Conservation (phyloP, 176 grass and related monocot species). For the Luzula sylvatica region DNA sequence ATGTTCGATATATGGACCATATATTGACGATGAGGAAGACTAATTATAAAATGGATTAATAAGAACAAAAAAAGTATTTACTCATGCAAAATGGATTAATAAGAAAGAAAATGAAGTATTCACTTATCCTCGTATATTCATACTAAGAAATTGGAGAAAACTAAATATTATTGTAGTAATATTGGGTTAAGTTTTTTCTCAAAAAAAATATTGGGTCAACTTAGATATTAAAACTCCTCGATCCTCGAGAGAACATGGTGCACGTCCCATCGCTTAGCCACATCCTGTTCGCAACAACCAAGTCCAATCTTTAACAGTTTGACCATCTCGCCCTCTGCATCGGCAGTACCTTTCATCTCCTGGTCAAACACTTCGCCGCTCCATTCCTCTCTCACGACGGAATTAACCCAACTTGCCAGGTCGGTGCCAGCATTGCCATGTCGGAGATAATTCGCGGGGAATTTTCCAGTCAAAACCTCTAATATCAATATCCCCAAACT, state of each 20-base stretch:
- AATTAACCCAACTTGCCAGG: constrained; percentile 73
- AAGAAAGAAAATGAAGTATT: no score
- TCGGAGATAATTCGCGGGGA: constrained; percentile 54
- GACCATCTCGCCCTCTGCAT: constrained; percentile 68
- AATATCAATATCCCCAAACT: constrained; percentile 77
- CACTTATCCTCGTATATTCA: no score
- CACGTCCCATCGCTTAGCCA: constrained; percentile 41
- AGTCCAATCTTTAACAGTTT: constrained; percentile 76
- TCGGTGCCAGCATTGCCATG: constrained; percentile 36
- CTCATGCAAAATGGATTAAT: no score
- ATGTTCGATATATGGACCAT: no score
- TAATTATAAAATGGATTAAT: no score
- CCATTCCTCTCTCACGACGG: constrained; percentile 68
- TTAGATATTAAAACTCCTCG: no score
- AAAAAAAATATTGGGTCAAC: no score
- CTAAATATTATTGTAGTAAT: no score
- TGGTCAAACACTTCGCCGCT: constrained; percentile 66
- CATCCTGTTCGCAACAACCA: constrained; percentile 66
- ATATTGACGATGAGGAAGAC: no score
- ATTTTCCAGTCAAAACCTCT: constrained; percentile 71
- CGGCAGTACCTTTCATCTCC: constrained; percentile 32
- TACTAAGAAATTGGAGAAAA: no score
- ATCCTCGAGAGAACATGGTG: constrained; percentile 38
- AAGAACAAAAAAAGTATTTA: no score
- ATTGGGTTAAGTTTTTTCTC: no score